Conservation (phyloP, 225 moss, liverwort and hornwort genomes). For the Rhytidiadelphus loreus region DNA sequence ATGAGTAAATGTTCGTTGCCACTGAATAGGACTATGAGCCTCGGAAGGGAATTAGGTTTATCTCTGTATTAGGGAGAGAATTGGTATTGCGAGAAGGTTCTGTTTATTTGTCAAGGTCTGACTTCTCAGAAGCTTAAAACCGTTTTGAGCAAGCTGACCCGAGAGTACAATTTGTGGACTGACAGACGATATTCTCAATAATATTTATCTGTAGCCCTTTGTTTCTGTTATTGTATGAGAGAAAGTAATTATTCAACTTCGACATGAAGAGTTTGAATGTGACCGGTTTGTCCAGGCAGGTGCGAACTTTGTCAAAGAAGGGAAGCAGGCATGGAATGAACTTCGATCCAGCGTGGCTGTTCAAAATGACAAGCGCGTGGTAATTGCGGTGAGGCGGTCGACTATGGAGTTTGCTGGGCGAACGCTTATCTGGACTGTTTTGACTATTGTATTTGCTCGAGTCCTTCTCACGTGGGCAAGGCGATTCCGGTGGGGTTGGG, state of each 20-base stretch:
- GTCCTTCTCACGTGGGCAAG: conserved; percentile 36
- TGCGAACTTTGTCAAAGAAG: conserved; percentile 39
- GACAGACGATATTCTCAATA: background rate
- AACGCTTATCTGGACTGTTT: conserved; percentile 59
- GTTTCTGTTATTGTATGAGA: background rate
- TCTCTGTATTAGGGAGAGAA: background rate
- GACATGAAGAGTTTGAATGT: background rate
- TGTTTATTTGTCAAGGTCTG: background rate
- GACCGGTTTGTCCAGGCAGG: conserved; percentile 25
- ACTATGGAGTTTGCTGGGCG: conserved; percentile 69
- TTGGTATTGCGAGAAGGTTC: background rate
- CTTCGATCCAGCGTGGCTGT: conserved; percentile 70
- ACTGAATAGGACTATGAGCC: background rate
- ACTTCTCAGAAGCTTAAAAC: background rate
- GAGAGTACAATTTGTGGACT: background rate
- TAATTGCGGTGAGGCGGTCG: conserved; percentile 71
- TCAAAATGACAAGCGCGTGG: conserved; percentile 63
- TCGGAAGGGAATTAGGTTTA: background rate
- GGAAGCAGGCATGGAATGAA: conserved; percentile 66
- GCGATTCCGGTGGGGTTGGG: conserved; percentile 82
- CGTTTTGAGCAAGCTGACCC: background rate
- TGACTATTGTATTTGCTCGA: conserved; percentile 46
- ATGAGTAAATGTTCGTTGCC: background rate
- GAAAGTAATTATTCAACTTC: background rate
- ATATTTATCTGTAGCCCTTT: background rate